Evolutionary conservation across 1,284 basidiomycete species (phyloP).

Genomic region (Cerrena zonata): DNA sequence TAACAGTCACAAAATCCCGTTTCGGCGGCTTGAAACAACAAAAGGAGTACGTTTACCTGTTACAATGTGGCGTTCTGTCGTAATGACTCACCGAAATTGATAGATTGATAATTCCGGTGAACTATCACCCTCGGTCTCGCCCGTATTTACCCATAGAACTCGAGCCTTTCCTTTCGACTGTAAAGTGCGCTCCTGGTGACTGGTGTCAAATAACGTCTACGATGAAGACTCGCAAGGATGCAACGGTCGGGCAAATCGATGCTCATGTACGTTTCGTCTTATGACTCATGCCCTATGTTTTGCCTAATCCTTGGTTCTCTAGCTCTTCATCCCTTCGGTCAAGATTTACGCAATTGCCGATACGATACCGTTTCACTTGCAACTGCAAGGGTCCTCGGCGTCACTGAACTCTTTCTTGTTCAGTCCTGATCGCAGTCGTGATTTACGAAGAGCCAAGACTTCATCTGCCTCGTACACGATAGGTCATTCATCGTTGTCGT

Average conservation of each 20-base stretch:
- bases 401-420: conserved; percentile 4
- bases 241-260: conserved; percentile 1
- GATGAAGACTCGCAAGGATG: background rate
- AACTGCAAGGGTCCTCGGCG: conserved; percentile 2
- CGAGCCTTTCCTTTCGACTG: conserved; percentile 7
- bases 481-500: background rate
- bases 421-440: background rate
- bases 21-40: conserved; percentile 12
- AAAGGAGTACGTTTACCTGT: conserved; percentile 7
- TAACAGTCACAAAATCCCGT: conserved; percentile 23
- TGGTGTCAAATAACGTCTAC: conserved; percentile 7
- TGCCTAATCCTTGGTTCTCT: background rate
- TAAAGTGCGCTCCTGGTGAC: conserved; percentile 8
- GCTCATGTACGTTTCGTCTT: conserved; percentile 6
- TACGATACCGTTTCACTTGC: conserved; percentile 8
- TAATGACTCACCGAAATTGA: background rate
- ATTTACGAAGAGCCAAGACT: background rate
- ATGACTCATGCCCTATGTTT: background rate
- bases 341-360: conserved; percentile 6
- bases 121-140: conserved; percentile 6
- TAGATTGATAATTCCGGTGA: background rate
- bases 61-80: no score
- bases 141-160: conserved; percentile 6
- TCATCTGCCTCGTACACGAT: background rate
- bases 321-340: conserved; percentile 8